Evolutionary conservation across 2,329 filamentous ascomycete species (phyloP), one percentile per base, ranked within the genome.

Genomic region (Celoporthe dispersa): DNA sequence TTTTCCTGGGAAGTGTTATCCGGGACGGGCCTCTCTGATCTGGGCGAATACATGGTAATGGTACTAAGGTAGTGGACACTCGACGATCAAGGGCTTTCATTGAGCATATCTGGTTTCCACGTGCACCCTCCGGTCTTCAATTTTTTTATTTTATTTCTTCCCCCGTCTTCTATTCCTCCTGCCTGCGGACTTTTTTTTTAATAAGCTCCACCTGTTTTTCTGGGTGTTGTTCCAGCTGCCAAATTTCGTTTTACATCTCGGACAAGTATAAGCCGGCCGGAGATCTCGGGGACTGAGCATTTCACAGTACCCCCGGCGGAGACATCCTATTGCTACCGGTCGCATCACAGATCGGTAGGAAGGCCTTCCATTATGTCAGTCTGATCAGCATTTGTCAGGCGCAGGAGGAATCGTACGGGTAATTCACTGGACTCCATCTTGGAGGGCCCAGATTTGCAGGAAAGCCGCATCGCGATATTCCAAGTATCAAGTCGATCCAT

Each of bases 1-100:
- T 51, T 67, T 60, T 51, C 55, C 66, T 57, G 55, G 51, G 33
- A 70, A 71, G 69, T 69, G 67, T 51, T 35, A 25, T 64, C 31
- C 41, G 44, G 62, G 11, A 64, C 25, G 19, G 19, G 25, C 44
- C 44, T 51, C 28, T 35, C 28, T 25, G 41, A 22, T 14, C 3
- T n/a, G n/a, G n/a, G 28, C 12, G 11, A 16, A 48, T 48, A 48
- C 19, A n/a, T n/a, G 22, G 44, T 48, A 48, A 48, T n/a, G 19
- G 44, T 33, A 31, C 53, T 19, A 31, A 33, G 53, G 53, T 7
- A 14, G 53, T 57, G 53, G 53, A 8, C 53, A 61, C 33, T 60
- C 14, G 33, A 39, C 59, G 53, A 57, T 57, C 53, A 57, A 57
- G 28, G 53, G 12, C 25, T 57, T 31, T 8, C 53, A 16, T 57